Conservation (phyloP, 2,329 filamentous ascomycete genomes). For the Alternaria postmessia region DNA sequence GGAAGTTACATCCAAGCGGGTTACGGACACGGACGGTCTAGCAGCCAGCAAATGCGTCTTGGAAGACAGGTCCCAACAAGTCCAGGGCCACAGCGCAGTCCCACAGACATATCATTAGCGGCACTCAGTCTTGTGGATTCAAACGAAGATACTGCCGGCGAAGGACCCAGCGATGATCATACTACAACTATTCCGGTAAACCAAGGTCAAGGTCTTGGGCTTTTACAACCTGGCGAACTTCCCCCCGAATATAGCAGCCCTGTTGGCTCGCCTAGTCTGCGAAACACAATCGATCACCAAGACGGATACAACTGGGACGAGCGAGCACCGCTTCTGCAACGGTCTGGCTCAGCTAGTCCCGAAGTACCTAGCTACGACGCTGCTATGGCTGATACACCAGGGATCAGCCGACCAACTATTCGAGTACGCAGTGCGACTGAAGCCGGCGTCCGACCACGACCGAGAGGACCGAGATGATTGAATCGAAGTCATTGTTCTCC, state of each 20-base stretch:
- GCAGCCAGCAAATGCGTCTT: slow-evolving; percentile 80
- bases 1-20: slow-evolving; percentile 57
- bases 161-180: slow-evolving; percentile 68
- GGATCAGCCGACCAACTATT: slow-evolving; percentile 32
- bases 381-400: slow-evolving; percentile 73
- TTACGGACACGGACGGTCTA: slow-evolving; percentile 72
- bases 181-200: slow-evolving; percentile 20
- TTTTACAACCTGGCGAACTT: slow-evolving; percentile 49
- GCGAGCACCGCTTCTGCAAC: slow-evolving; percentile 57
- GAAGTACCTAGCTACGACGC: slow-evolving; percentile 87
- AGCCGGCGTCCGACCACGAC: slow-evolving; percentile 24
- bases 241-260: slow-evolving; percentile 61
- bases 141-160: slow-evolving; percentile 71
- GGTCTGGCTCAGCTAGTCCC: slow-evolving; percentile 53
- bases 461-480: slow-evolving; percentile 26
- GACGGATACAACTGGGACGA: slow-evolving; percentile 55
- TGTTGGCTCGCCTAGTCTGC: slow-evolving; percentile 45
- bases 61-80: slow-evolving; percentile 74
- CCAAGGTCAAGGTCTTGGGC: slow-evolving; percentile 41
- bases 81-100: slow-evolving; percentile 86
- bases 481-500: slow-evolving; percentile 12
- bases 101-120: slow-evolving; percentile 94
- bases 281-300: slow-evolving; percentile 64
- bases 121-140: slow-evolving; percentile 77
- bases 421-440: slow-evolving; percentile 38